phyloP scores from a whole-genome alignment of 306 rosid species.

The Ormosia semicastrata region DNA sequence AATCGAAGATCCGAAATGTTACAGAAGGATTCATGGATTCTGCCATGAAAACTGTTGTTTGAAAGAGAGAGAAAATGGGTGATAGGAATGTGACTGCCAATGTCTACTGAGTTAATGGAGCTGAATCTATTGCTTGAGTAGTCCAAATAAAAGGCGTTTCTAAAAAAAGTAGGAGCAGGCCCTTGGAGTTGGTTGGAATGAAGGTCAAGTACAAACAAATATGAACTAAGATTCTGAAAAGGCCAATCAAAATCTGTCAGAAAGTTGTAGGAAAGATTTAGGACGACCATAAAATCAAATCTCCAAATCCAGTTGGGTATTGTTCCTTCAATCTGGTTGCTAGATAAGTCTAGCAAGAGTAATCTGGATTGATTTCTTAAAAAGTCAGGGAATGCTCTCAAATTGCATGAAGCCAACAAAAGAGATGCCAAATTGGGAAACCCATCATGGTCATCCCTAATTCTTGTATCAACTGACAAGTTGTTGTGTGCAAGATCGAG shows the following conservation, averaged over 20 bases:
- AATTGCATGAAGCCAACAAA: neutral
- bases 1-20: neutral
- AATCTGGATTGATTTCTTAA: neutral
- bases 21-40: conserved; percentile 23
- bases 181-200: too few relatives aligned
- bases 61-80: neutral
- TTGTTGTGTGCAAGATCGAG: neutral
- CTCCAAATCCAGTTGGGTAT: too few relatives aligned
- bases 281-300: too few relatives aligned
- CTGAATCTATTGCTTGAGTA: conserved; percentile 31
- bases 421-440: neutral
- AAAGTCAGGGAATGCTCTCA: neutral
- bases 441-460: neutral
- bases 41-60: neutral
- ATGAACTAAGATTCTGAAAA: too few relatives aligned
- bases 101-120: neutral
- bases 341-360: too few relatives aligned
- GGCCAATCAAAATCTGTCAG: too few relatives aligned
- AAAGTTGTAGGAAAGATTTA: too few relatives aligned
- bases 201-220: too few relatives aligned
- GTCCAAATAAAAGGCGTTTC: neutral
- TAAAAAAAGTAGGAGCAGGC: too few relatives aligned
- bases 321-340: too few relatives aligned
- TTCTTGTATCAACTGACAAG: neutral
- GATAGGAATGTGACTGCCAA: neutral